These are phyloP conservation scores for Rhizodiscina lignyota DNA, from an alignment of 495 filamentous ascomycete species.

Conservation along the genomic window DNA sequence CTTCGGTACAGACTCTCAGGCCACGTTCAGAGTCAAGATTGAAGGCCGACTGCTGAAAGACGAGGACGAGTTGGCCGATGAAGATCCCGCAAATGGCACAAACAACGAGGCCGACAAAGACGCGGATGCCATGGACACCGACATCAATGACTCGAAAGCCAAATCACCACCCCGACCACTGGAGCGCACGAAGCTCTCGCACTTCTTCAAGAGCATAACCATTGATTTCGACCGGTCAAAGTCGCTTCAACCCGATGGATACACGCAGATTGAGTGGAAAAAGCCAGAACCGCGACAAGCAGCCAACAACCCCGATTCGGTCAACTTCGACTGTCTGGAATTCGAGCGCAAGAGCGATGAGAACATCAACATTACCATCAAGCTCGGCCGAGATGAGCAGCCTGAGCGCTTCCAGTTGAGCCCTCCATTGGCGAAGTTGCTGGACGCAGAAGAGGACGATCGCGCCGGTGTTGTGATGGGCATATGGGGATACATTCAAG, in stretches of 20 bases:
- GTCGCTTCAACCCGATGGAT: constrained; percentile 32
- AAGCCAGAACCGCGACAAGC: constrained; percentile 34
- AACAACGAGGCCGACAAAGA: constrained; percentile 42
- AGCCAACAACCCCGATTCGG: constrained; percentile 14
- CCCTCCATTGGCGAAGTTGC: constrained; percentile 60
- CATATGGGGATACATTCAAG: constrained; percentile 87
- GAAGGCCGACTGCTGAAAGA: constrained; percentile 62
- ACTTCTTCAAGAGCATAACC: constrained; percentile 87
- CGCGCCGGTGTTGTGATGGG: constrained; percentile 72
- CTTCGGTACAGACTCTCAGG: constrained; percentile 48
- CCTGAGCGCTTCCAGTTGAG: constrained; percentile 71
- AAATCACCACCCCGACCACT: constrained; percentile 25
- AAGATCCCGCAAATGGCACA: constrained; percentile 32
- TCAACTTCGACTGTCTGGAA: constrained; percentile 80
- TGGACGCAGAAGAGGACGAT: constrained; percentile 78
- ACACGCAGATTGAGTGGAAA: constrained; percentile 54
- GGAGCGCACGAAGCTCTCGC: constrained; percentile 51
- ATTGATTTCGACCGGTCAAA: constrained; percentile 67
- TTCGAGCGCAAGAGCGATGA: constrained; percentile 87
- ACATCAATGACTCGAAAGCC: constrained; percentile 17
- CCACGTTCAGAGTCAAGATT: constrained; percentile 79
- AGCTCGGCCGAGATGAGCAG: constrained; percentile 67
- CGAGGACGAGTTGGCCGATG: constrained; percentile 34
- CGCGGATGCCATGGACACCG: constrained; percentile 44
- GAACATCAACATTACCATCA: constrained; percentile 81